phyloP scores from a whole-genome alignment of 352 stramenopile species.

The Phytophthora constricta region DNA sequence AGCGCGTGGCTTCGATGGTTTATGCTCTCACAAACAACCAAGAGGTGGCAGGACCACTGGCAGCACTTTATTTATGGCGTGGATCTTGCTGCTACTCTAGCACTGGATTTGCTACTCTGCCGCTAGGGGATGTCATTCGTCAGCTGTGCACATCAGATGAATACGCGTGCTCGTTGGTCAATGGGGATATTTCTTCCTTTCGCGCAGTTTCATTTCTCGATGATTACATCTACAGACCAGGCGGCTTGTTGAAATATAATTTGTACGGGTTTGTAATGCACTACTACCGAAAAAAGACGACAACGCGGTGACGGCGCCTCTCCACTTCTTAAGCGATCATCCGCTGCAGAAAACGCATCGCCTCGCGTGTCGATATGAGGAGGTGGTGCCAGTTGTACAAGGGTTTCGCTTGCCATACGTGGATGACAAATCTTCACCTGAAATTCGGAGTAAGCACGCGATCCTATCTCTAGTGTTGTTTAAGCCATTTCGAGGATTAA shows the following conservation, averaged over 20 bases:
- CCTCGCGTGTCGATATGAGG: not conserved
- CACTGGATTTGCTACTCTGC: not conserved
- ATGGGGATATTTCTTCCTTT: not conserved
- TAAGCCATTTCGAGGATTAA: conserved; percentile 8
- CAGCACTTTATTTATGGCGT: not conserved
- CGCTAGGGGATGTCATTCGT: not conserved
- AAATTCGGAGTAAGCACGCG: not conserved
- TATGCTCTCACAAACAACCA: conserved; percentile 1
- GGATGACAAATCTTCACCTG: not conserved
- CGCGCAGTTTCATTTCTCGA: not conserved
- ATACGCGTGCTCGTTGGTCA: not conserved
- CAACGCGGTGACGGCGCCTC: not conserved
- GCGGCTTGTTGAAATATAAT: not conserved
- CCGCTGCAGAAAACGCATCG: not conserved
- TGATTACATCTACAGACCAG: not conserved
- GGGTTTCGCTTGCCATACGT: not conserved
- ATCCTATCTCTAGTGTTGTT: not conserved
- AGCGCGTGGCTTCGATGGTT: conserved; percentile 3
- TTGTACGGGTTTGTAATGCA: not conserved
- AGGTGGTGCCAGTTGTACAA: not conserved
- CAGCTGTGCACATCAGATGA: not conserved
- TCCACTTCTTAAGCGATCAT: not conserved
- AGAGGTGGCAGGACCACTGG: conserved; percentile 1
- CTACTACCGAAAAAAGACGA: not conserved
- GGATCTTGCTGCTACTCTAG: conserved; percentile 5